These are phyloP conservation scores for Metarhizium brunneum DNA, from an alignment of 2,329 filamentous ascomycete genomes.

Conservation along the genomic window DNA sequence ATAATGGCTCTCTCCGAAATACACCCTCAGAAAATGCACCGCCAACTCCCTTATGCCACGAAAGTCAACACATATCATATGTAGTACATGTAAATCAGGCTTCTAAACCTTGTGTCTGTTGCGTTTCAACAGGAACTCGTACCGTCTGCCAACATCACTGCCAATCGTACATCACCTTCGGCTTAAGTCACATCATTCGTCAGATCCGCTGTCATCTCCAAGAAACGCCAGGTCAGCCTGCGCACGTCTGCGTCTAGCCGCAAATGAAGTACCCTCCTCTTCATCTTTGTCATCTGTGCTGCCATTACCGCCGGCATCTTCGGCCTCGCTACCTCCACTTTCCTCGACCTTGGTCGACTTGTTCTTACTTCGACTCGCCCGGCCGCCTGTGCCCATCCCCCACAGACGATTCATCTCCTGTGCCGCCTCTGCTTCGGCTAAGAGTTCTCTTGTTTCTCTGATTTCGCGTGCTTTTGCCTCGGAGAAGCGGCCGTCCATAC, in stretches of 20 bases:
- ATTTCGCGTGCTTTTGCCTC: conserved; percentile 77
- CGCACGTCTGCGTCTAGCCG: conserved; percentile 36
- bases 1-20: background rate
- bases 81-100: background rate
- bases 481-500: conserved; percentile 85
- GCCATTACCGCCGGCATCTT: conserved; percentile 17
- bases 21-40: background rate
- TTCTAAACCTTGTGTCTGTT: background rate
- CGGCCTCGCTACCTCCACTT: conserved; percentile 17
- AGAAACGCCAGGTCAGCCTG: conserved; percentile 55
- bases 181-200: conserved; percentile 22
- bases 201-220: conserved; percentile 59
- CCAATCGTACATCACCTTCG: background rate
- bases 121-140: background rate
- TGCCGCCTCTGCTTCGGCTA: conserved; percentile 75
- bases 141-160: background rate
- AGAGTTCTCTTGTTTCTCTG: conserved; percentile 76
- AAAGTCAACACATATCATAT: background rate
- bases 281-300: conserved; percentile 21
- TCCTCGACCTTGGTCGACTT: conserved; percentile 22
- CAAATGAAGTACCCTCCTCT: conserved; percentile 23
- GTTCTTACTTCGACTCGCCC: conserved; percentile 30
- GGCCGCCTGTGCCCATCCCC: conserved; percentile 45
- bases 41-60: background rate
- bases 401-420: conserved; percentile 72